Evolutionary conservation across 306 rosid genomes (phyloP), one percentile per base, ranked within the genome.

Genomic region (Leucaena leucocephala): DNA sequence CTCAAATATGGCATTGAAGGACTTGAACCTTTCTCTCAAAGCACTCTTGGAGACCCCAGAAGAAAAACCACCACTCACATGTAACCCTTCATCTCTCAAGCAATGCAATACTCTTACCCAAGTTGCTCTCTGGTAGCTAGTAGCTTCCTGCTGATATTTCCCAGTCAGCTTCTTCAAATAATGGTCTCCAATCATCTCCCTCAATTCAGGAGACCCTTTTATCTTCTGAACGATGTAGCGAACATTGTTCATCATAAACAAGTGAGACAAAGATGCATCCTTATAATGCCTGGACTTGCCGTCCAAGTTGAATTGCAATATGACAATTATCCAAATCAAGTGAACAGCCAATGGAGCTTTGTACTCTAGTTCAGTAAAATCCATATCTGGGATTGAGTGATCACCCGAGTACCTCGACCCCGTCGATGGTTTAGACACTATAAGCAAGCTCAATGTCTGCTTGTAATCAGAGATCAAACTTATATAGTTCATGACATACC

Each of bases 401-500:
- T 96, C 99, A 8, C 93, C 89, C 0, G 98, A 93, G 68, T 90
- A 85, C 59, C 98, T 82, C 4, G 94, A 88, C 66, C 97, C 99
- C 0, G 96, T 86, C 0, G 98, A 91, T 3, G 99, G 99, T 79
- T 90, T 93, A 3, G 98, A 96, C 84, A 96, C 97, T 7, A 96
- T 88, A 68, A 96, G 96, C 80, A 91, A 97, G 59, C 84, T 87
- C 90, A 93, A 66, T 57, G 93, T 93, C 82, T 77, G 91, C 88
- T 87, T 91, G 63, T 96, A 96, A 79, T 96, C 98, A 4, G 98
- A 91, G 39, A 96, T 96, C 91, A 96, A 84, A 71, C 92, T 90
- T 61, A 96, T 91, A 44, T 96, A 96, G 77, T 96, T 96, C 99
- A 96, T 96, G 17, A 96, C 99, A 78, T 96, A 96, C 85, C 98